Conservation (phyloP, 2,329 filamentous ascomycete species). For the Cadophora gregata region DNA sequence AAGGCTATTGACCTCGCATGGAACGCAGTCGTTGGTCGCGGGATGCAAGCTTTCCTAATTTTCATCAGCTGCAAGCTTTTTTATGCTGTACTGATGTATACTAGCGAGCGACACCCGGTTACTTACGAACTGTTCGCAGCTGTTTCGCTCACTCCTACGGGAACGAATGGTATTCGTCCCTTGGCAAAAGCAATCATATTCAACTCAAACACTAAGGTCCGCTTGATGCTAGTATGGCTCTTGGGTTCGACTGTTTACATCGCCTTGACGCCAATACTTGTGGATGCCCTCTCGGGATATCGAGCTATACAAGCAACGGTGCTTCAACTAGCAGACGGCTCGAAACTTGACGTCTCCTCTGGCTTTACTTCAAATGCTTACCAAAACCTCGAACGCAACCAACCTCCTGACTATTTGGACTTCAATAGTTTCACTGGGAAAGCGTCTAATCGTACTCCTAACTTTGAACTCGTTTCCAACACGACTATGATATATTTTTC, state of each 20-base stretch:
- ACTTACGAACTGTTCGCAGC: constrained; percentile 14
- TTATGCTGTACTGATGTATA: constrained; percentile 8
- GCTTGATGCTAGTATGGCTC: constrained; percentile 11
- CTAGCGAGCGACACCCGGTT: constrained; percentile 3
- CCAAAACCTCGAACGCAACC: neutral
- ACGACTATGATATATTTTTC: neutral
- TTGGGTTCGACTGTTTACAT: constrained; percentile 13
- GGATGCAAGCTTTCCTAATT: constrained; percentile 1
- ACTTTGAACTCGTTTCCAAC: neutral
- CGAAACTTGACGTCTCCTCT: constrained; percentile 2
- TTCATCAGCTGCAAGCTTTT: constrained; percentile 11
- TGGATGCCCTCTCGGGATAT: constrained; percentile 17
- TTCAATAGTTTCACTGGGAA: neutral
- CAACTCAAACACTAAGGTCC: neutral
- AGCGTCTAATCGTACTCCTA: neutral
- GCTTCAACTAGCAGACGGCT: constrained; percentile 1
- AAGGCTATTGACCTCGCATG: constrained; percentile 14
- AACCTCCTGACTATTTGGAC: neutral
- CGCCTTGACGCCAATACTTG: constrained; percentile 5
- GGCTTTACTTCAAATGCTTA: constrained; percentile 3
- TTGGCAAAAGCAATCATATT: neutral
- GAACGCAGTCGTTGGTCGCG: constrained; percentile 15
- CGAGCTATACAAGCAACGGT: constrained; percentile 8
- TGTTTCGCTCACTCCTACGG: neutral
- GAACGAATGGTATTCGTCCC: neutral